Base-by-base conservation (phyloP, 495 filamentous ascomycete genomes). In the Annulohypoxylon bovei region DNA sequence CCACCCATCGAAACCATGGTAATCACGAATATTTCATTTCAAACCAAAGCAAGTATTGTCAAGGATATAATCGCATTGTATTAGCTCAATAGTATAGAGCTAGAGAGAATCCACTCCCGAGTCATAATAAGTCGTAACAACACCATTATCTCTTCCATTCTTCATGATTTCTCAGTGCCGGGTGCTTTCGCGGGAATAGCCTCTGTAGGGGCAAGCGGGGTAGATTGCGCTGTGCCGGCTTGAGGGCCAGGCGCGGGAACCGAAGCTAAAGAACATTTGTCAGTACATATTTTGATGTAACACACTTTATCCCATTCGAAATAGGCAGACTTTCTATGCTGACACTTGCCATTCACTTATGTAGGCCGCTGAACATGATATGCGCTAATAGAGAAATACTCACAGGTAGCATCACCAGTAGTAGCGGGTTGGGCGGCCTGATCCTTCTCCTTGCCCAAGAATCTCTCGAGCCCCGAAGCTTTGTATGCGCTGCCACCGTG, bases 401-500 rank as follows among this genome's bases (percentile, higher is more conserved):
- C 52, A 70, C 70, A 59, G 32, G 52, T 62, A 46, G 79, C 61
- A 71, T 73, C 68, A 14, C 49, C 49, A 6, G 61, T 27, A n/a
- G 73, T 62, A 65, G 76, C 56, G 56, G 70, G 61, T 28, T 69
- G 69, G 16, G 75, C 42, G 25, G 79, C 20, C 69, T 79, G 78
- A 42, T 80, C 76, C 61, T 80, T 80, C 62, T 83, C 80, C 62
- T 81, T 76, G 23, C 81, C 82, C 56, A 83, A 80, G 11, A 82
- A 75, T 71, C 79, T 80, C 59, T 83, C 78, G 0, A 85, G 65
- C 6, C 83, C 84, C 8, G 79, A 74, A 7, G 80, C 83, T 77
- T 83, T 84, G 76, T 83, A 84, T 8, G 80, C 71, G 69, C 82
- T 76, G 62, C 80, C 79, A 59, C 85, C 76, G 68, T 79, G 65